Evolutionary conservation across 306 rosid genomes (phyloP).

Genomic region (Malus asiatica): DNA sequence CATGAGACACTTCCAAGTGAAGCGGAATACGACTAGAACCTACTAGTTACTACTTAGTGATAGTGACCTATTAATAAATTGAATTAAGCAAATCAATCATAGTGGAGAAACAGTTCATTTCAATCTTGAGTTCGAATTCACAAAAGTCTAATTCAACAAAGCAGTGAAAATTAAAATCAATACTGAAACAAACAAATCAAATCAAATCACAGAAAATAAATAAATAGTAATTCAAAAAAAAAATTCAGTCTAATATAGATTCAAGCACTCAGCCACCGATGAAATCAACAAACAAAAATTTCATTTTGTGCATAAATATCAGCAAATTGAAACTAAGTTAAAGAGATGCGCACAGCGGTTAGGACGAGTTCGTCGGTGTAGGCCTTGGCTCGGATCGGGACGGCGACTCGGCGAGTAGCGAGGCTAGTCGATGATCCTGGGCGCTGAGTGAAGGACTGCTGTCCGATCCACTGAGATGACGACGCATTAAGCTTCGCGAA

Average conservation of each 20-base stretch:
- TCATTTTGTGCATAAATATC: too few relatives aligned
- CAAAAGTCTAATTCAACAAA: not conserved
- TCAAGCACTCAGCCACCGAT: not conserved
- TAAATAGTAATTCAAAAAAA: not conserved
- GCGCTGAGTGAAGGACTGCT: constrained; percentile 53
- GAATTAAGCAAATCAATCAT: not conserved
- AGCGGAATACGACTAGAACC: too few relatives aligned
- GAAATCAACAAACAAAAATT: not conserved
- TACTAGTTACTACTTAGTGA: too few relatives aligned
- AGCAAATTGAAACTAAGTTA: not conserved
- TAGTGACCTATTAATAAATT: not conserved
- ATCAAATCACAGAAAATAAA: not conserved
- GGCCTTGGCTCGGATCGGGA: constrained; percentile 82
- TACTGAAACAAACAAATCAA: not conserved
- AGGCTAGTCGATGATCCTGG: constrained; percentile 43
- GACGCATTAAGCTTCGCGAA: constrained; percentile 56
- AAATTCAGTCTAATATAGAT: not conserved
- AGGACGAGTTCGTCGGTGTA: constrained; percentile 76
- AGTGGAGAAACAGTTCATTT: not conserved
- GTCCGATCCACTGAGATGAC: constrained; percentile 68
- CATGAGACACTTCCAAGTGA: too few relatives aligned
- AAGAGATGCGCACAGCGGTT: constrained; percentile 65
- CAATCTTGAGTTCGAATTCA: not conserved
- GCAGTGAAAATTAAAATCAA: not conserved
- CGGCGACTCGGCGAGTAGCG: constrained; percentile 43